Evolutionary conservation across 2,329 filamentous ascomycete species (phyloP).

Genomic region (Talaromyces verruculosus): DNA sequence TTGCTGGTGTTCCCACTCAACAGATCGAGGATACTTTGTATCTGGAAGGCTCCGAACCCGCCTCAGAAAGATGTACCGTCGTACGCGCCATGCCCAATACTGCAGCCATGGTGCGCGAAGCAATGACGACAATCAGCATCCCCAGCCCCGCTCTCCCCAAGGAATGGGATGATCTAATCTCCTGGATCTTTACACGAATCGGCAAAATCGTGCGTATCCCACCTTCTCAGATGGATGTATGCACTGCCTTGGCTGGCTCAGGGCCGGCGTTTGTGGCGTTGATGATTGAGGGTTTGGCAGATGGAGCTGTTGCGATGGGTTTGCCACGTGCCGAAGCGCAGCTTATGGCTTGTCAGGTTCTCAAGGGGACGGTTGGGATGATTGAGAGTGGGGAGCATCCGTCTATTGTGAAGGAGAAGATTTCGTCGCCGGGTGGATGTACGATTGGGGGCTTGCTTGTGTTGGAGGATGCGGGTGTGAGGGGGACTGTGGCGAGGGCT

Average conservation of each 20-base stretch:
- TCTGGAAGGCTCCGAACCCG: conserved; percentile 46
- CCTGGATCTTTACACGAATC: conserved; percentile 58
- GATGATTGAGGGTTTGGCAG: conserved; percentile 59
- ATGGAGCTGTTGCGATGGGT: conserved; percentile 64
- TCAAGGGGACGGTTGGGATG: conserved; percentile 60
- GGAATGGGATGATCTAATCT: conserved; percentile 47
- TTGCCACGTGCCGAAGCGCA: conserved; percentile 60
- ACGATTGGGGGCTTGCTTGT: conserved; percentile 63
- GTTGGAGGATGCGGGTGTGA: conserved; percentile 58
- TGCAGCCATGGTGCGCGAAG: conserved; percentile 72
- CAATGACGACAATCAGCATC: conserved; percentile 76
- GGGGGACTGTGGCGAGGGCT: conserved; percentile 56
- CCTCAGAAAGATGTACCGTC: conserved; percentile 49
- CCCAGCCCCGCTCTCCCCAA: conserved; percentile 48
- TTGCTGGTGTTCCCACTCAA: conserved; percentile 70
- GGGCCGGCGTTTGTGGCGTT: conserved; percentile 63
- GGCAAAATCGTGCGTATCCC: conserved; percentile 53
- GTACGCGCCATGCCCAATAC: conserved; percentile 86
- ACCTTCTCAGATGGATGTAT: conserved; percentile 56
- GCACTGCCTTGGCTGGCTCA: conserved; percentile 60
- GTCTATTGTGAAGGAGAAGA: conserved; percentile 60
- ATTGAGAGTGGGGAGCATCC: conserved; percentile 61
- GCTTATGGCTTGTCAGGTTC: conserved; percentile 62
- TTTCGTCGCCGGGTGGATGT: conserved; percentile 62
- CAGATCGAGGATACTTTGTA: conserved; percentile 68